Evolutionary conservation across 345 rosid genomes (phyloP).

Genomic region (Fremontodendron californicum): DNA sequence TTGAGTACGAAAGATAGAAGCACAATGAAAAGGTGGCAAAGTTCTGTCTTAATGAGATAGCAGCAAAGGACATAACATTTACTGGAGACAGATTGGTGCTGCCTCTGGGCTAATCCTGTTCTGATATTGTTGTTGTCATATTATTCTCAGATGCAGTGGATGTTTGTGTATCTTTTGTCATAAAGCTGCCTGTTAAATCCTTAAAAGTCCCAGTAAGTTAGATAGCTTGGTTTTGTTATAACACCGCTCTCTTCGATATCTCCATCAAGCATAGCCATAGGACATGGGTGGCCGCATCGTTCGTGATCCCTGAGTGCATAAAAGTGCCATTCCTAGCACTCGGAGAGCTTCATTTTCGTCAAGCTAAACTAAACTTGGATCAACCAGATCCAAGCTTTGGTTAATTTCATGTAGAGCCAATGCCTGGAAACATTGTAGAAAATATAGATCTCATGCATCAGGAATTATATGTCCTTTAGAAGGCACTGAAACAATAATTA

Average conservation of each 20-base stretch:
- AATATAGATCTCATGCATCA: not conserved
- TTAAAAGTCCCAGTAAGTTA: slow-evolving; percentile 48
- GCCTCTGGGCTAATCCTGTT: not conserved
- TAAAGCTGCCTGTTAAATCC: slow-evolving; percentile 3
- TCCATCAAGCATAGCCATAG: not conserved
- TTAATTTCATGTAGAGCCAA: slow-evolving; percentile 47
- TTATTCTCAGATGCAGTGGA: not conserved
- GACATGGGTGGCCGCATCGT: slow-evolving; percentile 6
- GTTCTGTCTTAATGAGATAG: not conserved
- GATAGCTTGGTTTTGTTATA: slow-evolving; percentile 45
- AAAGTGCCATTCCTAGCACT: slow-evolving; percentile 39
- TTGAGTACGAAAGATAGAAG: too few species aligned
- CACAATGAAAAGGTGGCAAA: not conserved
- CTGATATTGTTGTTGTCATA: not conserved
- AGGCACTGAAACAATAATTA: not conserved
- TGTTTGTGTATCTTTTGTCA: not conserved
- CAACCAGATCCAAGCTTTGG: slow-evolving; percentile 33
- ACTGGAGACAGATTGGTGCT: not conserved
- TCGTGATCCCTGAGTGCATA: slow-evolving; percentile 53
- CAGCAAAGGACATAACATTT: not conserved
- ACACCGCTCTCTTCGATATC: slow-evolving; percentile 12
- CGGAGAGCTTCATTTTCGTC: slow-evolving; percentile 44
- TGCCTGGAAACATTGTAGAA: slow-evolving; percentile 34
- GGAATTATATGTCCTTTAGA: not conserved
- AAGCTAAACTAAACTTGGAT: slow-evolving; percentile 24